Evolutionary conservation across 1,284 basidiomycete species (phyloP), one percentile per base, ranked within the genome.

Genomic region (Inonotus hispidus): DNA sequence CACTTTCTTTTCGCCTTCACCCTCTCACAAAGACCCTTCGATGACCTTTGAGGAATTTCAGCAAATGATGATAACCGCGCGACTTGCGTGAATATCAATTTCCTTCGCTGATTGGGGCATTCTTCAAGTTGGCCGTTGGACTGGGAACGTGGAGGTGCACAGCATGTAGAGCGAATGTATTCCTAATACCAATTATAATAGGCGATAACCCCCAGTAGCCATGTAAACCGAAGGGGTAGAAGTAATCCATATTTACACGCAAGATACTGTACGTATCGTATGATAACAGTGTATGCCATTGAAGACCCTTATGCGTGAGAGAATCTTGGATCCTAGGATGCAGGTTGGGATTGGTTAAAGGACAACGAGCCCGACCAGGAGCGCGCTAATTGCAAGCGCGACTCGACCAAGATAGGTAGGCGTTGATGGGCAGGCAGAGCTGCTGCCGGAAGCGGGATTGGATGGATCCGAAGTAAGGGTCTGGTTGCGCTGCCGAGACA

Each of bases 21-120:
- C 59, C 19, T 79, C 82, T 0, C 73, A 80, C 0, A 87, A 90
- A 70, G 84, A 83, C 68, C 45, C 59, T 6, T 81, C 85, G 0
- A 79, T 92, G 75, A 73, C 71, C 58, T 75, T 90, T n/a, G 69
- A 72, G 13, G 88, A 91, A 67, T 92, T 92, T 66, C 81, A 84
- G 66, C 74, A 73, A 35, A 89, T 92, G 82, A 89, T 91, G 84
- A 69, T 83, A 32, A 68, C 75, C 0, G 79, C 85, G 2, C 81
- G 77, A 61, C 65, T 83, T 61, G 74, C 71, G 7, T 73, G 39
- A 32, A 32, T 32, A 32, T 8, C 32, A 8, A 8, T 32, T 32
- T 32, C 8, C 8, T 32, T 32, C 8, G 8, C 32, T 32, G 32
- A 32, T 8, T 4, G 32, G 8, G 3, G 32, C 32, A 32, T 32